These are phyloP conservation scores for Debaryomyces maramus DNA, from an alignment of 805 yeast genomes.

Conservation along the genomic window DNA sequence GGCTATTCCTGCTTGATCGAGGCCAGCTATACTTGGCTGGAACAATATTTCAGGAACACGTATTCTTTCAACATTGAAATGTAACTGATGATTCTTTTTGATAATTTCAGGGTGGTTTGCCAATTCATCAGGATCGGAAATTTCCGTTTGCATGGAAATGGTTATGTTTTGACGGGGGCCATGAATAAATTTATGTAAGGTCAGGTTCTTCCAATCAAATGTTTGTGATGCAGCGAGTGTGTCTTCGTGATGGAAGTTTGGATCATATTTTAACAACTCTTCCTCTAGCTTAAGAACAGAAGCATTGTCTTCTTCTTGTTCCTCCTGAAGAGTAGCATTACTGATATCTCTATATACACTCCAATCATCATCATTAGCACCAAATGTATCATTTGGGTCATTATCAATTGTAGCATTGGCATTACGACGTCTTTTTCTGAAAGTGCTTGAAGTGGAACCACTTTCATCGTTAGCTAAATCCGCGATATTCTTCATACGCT, in stretches of 20 bases:
- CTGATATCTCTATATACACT: conserved; percentile 82
- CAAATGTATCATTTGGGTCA: conserved; percentile 92
- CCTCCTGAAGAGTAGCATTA: conserved; percentile 73
- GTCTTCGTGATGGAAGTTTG: conserved; percentile 81
- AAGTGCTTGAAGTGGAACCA: conserved; percentile 46
- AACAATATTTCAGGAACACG: conserved; percentile 89
- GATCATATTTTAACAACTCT: conserved; percentile 77
- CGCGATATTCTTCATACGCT: conserved; percentile 88
- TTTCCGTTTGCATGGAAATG: conserved; percentile 42
- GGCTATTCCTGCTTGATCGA: conserved; percentile 92
- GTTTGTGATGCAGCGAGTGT: conserved; percentile 67
- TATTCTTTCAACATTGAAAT: conserved; percentile 85
- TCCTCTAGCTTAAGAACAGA: conserved; percentile 65
- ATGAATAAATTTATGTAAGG: conserved; percentile 78
- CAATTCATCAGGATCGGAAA: conserved; percentile 42
- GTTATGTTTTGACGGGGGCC: conserved; percentile 88
- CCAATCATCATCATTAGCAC: conserved; percentile 97
- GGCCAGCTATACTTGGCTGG: conserved; percentile 91
- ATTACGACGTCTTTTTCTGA: conserved; percentile 44
- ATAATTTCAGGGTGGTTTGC: conserved; percentile 58
- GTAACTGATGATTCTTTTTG: conserved; percentile 89
- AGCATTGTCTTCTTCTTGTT: conserved; percentile 70
- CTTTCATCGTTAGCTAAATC: conserved; percentile 75
- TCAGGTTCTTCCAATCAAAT: conserved; percentile 80
- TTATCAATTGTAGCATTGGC: conserved; percentile 73